Evolutionary conservation across 768 basidiomycete species (phyloP), one percentile per base, ranked within the genome.

Genomic region (Phlebiopsis flavidoalba): DNA sequence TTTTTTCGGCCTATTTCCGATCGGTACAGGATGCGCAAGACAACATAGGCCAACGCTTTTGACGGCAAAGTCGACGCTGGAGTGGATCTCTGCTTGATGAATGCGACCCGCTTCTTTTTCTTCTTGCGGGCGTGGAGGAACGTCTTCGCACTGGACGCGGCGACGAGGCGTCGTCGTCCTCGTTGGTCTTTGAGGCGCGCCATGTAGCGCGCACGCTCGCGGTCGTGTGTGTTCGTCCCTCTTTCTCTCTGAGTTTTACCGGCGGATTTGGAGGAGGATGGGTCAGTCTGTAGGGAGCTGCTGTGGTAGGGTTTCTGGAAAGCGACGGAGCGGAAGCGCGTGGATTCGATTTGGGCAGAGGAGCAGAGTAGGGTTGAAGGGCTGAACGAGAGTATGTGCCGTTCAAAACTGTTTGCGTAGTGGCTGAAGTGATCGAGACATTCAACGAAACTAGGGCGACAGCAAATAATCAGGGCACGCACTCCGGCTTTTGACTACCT

Each of bases 81-180:
- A 77, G 73, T 98, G 94, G 68, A 98, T 85, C 66, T 96, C 93
- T 87, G 87, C 69, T 94, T 91, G 71, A 98, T 97, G 72, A 95
- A 97, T 0, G 94, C 92, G 57, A 98, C 85, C 64, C 88, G 91
- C 75, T 95, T 92, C 26, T 31, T 31, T 31, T n/a, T n/a, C 79
- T 96, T 98, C 74, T 97, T 91, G 54, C 80, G 81, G 0, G 92
- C 81, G 7, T 84, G 91, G 54, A 97, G 81, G 71, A 83, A 91
- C 40, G 77, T 77, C 71, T 93, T 89, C 55, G 81, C 79, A 58
- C 82, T 52, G 62, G 74, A 75, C 21, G 68, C 66, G 3, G 71
- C 79, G 35, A 78, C 82, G 19, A 80, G 71, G 17, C 77, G 70
- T 15, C 79, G 79, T 65, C 63, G 72, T 21, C 59, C 66, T 15